Evolutionary conservation across 108 stramenopile species (phyloP), one percentile per base, ranked within the genome.

Genomic region (Nannochloropsis salina): DNA sequence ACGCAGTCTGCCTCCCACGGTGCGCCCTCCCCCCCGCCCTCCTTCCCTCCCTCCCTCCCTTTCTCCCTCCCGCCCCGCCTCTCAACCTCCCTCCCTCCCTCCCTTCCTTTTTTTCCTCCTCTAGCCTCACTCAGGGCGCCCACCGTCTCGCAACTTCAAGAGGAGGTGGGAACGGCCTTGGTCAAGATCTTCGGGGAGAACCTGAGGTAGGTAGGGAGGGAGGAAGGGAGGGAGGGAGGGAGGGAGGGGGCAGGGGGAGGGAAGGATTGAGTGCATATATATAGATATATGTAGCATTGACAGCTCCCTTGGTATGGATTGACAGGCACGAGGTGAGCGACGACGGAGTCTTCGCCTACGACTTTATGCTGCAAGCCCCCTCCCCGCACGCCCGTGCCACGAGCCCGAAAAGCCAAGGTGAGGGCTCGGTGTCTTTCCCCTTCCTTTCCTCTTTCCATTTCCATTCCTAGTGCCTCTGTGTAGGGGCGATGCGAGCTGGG

Each of bases 181-280:
- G 20, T 20, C 15, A 2, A n/a, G 61, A 15, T 74, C 20, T 74
- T 74, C n/a, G 61, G 61, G 61, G n/a, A n/a, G 61, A 74, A 74
- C 5, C 61, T 74, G 20, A 74, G 2, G 61, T 74, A 5, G n/a
- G 61, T 2, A 5, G 61, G 61, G 61, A 74, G 61, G 61, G 61
- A 74, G 61, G 61, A n/a, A 74, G 61, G 61, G 61, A 74, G 61
- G 47, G 12, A 51, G 47, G 12, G 47, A 51, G 47, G 47, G 47
- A 51, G 47, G 47, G 47, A 9, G 12, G 47, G 47, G 10, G 47
- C n/a, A n/a, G n/a, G n/a, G n/a, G n/a, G n/a, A n/a, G n/a, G n/a
- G n/a, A n/a, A n/a, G n/a, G n/a, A n/a, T n/a, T n/a, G n/a, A n/a
- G n/a, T n/a, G n/a, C n/a, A n/a, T n/a, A n/a, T n/a, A n/a, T n/a